These are phyloP conservation scores for Porogramme epimiltina DNA, from an alignment of 1,284 basidiomycete genomes.

Conservation along the genomic window DNA sequence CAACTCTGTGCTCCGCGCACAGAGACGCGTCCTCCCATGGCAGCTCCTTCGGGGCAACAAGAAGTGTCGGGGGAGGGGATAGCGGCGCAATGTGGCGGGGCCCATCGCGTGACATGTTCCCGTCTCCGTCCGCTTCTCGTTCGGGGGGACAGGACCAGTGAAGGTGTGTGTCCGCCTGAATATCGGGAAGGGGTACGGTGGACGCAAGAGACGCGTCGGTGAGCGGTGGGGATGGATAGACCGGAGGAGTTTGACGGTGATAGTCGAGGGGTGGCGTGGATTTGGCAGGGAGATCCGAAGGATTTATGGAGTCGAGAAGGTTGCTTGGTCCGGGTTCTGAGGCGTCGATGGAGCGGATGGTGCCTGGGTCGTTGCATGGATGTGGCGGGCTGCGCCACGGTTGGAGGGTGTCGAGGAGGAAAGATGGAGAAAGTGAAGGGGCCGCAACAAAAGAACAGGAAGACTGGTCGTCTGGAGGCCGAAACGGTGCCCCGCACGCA, in stretches of 20 bases:
- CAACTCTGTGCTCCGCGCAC: conserved; percentile 7
- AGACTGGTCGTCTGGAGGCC: conserved; percentile 16
- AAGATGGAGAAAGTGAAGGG: conserved; percentile 10
- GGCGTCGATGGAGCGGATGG: background rate
- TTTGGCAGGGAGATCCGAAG: conserved; percentile 13
- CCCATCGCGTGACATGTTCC: conserved; percentile 25
- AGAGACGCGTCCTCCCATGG: conserved; percentile 11
- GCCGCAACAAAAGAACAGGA: conserved; percentile 8
- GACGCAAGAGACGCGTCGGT: conserved; percentile 25
- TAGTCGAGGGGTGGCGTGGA: conserved; percentile 19
- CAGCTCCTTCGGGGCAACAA: conserved; percentile 20
- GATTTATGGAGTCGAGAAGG: background rate
- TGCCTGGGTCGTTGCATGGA: conserved; percentile 16
- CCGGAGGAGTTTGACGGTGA: conserved; percentile 6
- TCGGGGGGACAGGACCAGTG: conserved; percentile 3
- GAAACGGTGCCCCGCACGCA: conserved; percentile 24
- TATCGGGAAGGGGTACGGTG: conserved; percentile 25
- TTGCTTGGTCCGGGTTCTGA: background rate
- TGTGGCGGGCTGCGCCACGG: conserved; percentile 18
- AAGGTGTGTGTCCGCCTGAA: conserved; percentile 6
- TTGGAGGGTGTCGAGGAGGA: conserved; percentile 5
- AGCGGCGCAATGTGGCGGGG: conserved; percentile 18
- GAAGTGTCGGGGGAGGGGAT: conserved; percentile 26
- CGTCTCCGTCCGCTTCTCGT: conserved; percentile 10
- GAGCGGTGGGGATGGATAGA: conserved; percentile 29